Base-by-base conservation (phyloP, 345 rosid genomes). In the Clarkia xantiana region DNA sequence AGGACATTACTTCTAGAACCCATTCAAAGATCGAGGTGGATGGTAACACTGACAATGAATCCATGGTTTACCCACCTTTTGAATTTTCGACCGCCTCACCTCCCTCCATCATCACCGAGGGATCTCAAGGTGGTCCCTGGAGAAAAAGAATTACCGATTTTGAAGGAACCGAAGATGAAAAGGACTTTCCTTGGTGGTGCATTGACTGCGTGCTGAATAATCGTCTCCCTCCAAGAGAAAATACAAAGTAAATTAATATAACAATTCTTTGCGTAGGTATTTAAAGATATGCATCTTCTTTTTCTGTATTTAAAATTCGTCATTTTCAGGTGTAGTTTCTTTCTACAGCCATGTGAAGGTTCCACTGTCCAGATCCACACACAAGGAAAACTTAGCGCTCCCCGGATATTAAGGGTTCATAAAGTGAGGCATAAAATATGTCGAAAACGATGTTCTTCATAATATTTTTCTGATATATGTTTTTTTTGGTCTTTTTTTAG, bases 321-420 rank as follows among this genome's bases (percentile, higher is more conserved):
- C n/a, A n/a, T 22, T 29, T 29, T 29, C 86, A 91, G 98, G 67
- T 91, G 85, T 70, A 81, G 96, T 76, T 91, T 91, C 77, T 91
- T 71, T 71, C 77, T 91, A 63, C 95, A 80, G 55, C 87, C 95
- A 44, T 79, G 76, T 64, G 96, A 87, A 73, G 98, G 93, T 40
- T 80, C 96, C 14, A 29, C 79, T 51, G 67, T 67, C 49, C 94
- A 84, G 73, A 82, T 87, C 54, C 78, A 78, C 61, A 84, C 94
- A 14, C 94, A 84, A 58, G 98, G 98, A 70, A 91, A 86, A 71
- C 76, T 91, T 44, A 91, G 90, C 69, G 98, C 98, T 49, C 98
- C 98, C 47, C 76, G 98, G 43, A 91, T 91, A 70, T 67, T 91
- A 75, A 84, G 98, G 70, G 82, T 86, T 66, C 87, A 84, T 64